Percentiles rank a stretch among this genome's conserved stretches.
These are phyloP conservation scores for Pseudozyma sp. DNA, from an alignment of 1,284 basidiomycete species.

Conservation along the genomic window DNA sequence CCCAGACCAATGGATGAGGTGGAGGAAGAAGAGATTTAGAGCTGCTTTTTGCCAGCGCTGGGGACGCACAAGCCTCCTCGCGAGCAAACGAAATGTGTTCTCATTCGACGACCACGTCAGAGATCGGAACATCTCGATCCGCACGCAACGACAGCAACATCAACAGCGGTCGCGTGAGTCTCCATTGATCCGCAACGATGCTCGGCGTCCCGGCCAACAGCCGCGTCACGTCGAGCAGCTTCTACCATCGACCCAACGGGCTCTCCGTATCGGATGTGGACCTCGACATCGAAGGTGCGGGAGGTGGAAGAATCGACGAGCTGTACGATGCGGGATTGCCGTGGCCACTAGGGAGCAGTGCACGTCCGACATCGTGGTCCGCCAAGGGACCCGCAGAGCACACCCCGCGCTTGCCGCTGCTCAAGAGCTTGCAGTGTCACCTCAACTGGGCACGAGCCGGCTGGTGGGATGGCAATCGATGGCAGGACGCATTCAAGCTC, in stretches of 20 bases:
- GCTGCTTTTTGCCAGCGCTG: neutral
- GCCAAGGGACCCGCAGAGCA: conserved; percentile 60
- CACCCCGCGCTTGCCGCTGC: conserved; percentile 41
- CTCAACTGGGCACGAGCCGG: conserved; percentile 58
- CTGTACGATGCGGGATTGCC: conserved; percentile 60
- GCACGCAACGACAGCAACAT: no score
- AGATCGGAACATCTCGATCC: no score
- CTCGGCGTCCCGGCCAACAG: conserved; percentile 44
- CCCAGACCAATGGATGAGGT: conserved; percentile 24
- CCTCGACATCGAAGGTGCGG: conserved; percentile 65
- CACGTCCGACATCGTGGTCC: conserved; percentile 49
- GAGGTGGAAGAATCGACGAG: conserved; percentile 57
- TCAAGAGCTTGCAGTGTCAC: conserved; percentile 47
- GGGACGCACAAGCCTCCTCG: conserved; percentile 11
- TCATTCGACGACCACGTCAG: no score
- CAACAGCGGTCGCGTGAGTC: neutral
- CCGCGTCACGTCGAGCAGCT: conserved; percentile 32
- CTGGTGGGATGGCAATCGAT: conserved; percentile 58
- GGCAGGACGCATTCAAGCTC: conserved; percentile 47
- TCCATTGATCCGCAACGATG: conserved; percentile 15
- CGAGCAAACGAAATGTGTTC: neutral
- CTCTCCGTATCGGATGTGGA: conserved; percentile 56
- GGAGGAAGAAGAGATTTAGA: conserved; percentile 10
- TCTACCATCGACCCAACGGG: conserved; percentile 28
- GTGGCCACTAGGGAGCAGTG: conserved; percentile 36